These are phyloP conservation scores for Podila verticillata DNA, from an alignment of 192 early-diverging fungal species.

Conservation along the genomic window DNA sequence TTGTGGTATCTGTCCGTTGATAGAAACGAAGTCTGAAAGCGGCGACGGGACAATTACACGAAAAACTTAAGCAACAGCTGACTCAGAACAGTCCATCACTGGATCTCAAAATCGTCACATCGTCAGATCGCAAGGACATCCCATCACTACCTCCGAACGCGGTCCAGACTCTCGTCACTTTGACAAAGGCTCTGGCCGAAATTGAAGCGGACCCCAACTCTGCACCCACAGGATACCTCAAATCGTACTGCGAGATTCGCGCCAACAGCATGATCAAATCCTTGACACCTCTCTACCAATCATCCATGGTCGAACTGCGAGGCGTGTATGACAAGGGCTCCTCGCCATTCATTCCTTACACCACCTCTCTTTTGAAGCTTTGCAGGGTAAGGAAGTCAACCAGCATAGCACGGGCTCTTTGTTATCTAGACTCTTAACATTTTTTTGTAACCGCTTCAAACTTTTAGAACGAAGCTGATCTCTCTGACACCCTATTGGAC, in stretches of 20 bases:
- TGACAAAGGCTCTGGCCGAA: constrained; percentile 61
- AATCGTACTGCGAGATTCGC: constrained; percentile 76
- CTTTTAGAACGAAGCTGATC: constrained; percentile 68
- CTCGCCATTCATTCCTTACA: constrained; percentile 69
- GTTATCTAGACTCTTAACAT: no score
- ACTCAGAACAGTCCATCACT: constrained; percentile 25
- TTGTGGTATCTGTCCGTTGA: not conserved
- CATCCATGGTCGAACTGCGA: constrained; percentile 58
- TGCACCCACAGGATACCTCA: constrained; percentile 61
- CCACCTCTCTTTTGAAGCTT: constrained; percentile 64
- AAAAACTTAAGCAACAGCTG: constrained; percentile 24
- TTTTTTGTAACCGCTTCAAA: no score
- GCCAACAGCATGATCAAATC: constrained; percentile 70
- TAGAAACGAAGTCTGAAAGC: constrained; percentile 48
- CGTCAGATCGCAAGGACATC: constrained; percentile 52
- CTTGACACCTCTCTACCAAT: constrained; percentile 56
- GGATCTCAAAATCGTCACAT: constrained; percentile 46
- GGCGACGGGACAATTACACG: constrained; percentile 31
- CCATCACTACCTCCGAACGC: constrained; percentile 37
- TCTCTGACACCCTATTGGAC: constrained; percentile 67
- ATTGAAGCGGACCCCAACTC: constrained; percentile 58
- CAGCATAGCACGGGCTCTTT: no score
- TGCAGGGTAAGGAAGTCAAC: constrained; percentile 74
- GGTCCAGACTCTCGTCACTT: constrained; percentile 31
- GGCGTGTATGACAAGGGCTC: constrained; percentile 71